Conservation (phyloP, 352 stramenopile genomes). For the Phytophthora macrochlamydospora region DNA sequence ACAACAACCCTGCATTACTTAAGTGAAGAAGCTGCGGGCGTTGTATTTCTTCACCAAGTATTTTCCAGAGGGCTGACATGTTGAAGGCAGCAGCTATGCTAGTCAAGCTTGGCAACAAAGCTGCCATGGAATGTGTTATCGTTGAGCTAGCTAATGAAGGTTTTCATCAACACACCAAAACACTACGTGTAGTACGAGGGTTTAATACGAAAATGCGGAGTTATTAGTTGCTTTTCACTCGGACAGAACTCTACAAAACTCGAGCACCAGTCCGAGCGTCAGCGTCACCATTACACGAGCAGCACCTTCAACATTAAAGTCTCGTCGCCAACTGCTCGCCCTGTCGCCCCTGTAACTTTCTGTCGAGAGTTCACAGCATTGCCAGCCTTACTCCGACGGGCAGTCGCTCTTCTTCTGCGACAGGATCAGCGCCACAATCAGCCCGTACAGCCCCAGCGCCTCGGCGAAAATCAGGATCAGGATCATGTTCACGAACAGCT, state of each 20-base stretch:
- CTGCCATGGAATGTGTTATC: too few species aligned
- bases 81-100: too few species aligned
- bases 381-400: slow-evolving; percentile 36
- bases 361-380: neutral
- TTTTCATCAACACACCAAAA: neutral
- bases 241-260: neutral
- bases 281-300: neutral
- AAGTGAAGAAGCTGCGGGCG: too few species aligned
- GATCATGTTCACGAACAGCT: slow-evolving; percentile 98
- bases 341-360: neutral
- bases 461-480: slow-evolving; percentile 99
- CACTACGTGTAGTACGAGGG: neutral
- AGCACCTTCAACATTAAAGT: neutral
- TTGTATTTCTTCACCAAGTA: too few species aligned
- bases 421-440: slow-evolving; percentile 96
- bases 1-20: neutral
- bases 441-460: slow-evolving; percentile 96
- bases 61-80: too few species aligned
- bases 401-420: slow-evolving; percentile 79
- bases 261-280: neutral
- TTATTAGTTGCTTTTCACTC: neutral
- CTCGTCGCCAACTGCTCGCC: neutral
- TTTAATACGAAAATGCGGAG: neutral
- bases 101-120: too few species aligned
- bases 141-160: too few species aligned